Evolutionary conservation across 352 stramenopile genomes (phyloP).

Genomic region (Aphanomyces astaci): DNA sequence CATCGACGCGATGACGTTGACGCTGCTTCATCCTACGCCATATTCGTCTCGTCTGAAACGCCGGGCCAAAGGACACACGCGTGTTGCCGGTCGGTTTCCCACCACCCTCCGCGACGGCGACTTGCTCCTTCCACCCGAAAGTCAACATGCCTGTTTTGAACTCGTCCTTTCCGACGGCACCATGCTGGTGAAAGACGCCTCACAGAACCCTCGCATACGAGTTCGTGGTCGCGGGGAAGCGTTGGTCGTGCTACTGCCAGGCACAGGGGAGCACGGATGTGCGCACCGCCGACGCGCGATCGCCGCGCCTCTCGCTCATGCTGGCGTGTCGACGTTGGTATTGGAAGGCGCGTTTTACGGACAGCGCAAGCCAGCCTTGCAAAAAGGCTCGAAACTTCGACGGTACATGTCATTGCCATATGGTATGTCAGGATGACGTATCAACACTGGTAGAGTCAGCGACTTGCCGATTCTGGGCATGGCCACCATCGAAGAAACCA

Average conservation of each 20-base stretch:
- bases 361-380: slow-evolving; percentile 45
- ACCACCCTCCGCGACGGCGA: slow-evolving; percentile 53
- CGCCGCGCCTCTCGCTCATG: slow-evolving; percentile 51
- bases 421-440: background rate
- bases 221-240: background rate
- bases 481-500: slow-evolving; percentile 76
- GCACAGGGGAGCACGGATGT: slow-evolving; percentile 70
- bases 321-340: slow-evolving; percentile 58
- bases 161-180: slow-evolving; percentile 30
- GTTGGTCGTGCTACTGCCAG: slow-evolving; percentile 49
- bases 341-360: slow-evolving; percentile 76
- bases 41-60: background rate
- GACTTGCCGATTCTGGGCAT: slow-evolving; percentile 66
- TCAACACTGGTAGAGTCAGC: slow-evolving; percentile 35
- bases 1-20: slow-evolving; percentile 30
- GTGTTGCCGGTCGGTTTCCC: slow-evolving; percentile 38
- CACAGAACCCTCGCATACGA: slow-evolving; percentile 39
- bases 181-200: background rate
- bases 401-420: slow-evolving; percentile 28
- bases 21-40: slow-evolving; percentile 22
- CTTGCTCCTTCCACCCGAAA: slow-evolving; percentile 44
- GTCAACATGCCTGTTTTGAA: slow-evolving; percentile 56
- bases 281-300: slow-evolving; percentile 56
- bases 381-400: slow-evolving; percentile 69
- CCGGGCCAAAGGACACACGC: background rate